phyloP scores from a whole-genome alignment of 139 green algal genomes.

The Astrephomene gubernaculifera region DNA sequence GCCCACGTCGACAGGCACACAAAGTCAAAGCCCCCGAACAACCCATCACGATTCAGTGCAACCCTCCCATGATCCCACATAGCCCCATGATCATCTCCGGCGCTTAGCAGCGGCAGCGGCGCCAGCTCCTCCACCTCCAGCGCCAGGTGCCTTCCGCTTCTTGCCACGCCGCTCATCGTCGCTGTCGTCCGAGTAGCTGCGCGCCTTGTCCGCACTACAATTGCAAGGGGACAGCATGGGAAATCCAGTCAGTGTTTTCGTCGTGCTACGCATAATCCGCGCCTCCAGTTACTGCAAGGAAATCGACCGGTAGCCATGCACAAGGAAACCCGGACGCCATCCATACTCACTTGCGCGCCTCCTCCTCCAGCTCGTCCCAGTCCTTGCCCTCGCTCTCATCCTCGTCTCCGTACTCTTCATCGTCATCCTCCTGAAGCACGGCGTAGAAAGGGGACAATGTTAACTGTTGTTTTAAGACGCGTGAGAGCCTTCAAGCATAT shows the following conservation, averaged over 20 bases:
- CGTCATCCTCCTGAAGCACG: conserved; percentile 55
- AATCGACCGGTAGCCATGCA: too few relatives aligned
- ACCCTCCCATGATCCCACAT: too few relatives aligned
- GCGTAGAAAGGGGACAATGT: too few relatives aligned
- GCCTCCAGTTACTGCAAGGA: too few relatives aligned
- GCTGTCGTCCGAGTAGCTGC: conserved; percentile 36
- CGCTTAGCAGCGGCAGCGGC: background rate
- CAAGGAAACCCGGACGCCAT: background rate
- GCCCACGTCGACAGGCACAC: too few relatives aligned
- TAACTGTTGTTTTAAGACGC: too few relatives aligned
- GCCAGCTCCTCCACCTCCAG: background rate
- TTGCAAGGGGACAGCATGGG: background rate
- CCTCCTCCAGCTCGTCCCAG: conserved; percentile 92
- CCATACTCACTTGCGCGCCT: conserved; percentile 70
- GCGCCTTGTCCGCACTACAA: conserved; percentile 50
- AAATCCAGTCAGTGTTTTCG: too few relatives aligned
- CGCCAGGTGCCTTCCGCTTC: conserved; percentile 8
- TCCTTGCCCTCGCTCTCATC: conserved; percentile 83
- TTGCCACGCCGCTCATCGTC: conserved; percentile 51
- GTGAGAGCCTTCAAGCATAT: too few relatives aligned
- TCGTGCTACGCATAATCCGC: too few relatives aligned
- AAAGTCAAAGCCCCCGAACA: too few relatives aligned
- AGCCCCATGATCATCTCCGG: conserved; percentile 9
- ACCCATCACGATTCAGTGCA: too few relatives aligned
- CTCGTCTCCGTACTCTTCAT: conserved; percentile 66